Percentiles rank a stretch among this genome's conserved stretches.
Conservation (phyloP, 352 stramenopile species). For the Globisporangium cederbergense region DNA sequence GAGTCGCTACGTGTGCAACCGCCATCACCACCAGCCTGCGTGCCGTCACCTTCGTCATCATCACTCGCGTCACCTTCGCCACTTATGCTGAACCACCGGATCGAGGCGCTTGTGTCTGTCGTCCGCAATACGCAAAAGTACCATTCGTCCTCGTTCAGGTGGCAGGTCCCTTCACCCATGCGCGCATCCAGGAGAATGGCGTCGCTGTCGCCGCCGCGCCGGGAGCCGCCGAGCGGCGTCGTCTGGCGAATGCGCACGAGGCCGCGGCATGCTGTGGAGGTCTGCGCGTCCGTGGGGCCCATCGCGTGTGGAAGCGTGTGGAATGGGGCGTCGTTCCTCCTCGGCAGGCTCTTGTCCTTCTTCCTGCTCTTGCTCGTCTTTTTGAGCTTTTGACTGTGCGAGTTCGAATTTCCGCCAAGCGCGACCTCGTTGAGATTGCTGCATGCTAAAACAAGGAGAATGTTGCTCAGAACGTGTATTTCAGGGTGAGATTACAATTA, state of each 20-base stretch:
- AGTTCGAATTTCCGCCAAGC: neutral
- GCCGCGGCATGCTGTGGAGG: constrained; percentile 21
- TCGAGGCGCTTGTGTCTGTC: constrained; percentile 9
- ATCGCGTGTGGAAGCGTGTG: neutral
- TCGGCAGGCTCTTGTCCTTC: neutral
- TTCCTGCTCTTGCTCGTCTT: neutral
- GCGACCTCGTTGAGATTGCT: too few relatives aligned
- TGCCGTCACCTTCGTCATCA: constrained; percentile 18
- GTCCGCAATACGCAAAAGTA: constrained; percentile 37
- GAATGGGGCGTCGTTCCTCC: neutral
- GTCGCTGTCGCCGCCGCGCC: neutral
- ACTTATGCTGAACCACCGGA: constrained; percentile 45
- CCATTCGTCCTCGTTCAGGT: constrained; percentile 41
- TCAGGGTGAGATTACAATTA: too few relatives aligned
- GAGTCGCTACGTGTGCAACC: constrained; percentile 13
- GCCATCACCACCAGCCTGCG: neutral
- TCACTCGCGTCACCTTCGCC: constrained; percentile 26
- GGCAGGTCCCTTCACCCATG: constrained; percentile 8
- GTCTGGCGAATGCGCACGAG: constrained; percentile 44
- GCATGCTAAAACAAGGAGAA: too few relatives aligned
- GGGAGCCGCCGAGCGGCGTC: constrained; percentile 18
- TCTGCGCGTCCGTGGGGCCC: neutral
- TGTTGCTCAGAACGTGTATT: too few relatives aligned
- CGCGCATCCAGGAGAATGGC: constrained; percentile 14
- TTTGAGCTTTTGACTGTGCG: neutral